phyloP scores from a whole-genome alignment of 2,329 filamentous ascomycete genomes.

The Ilyonectria destructans region DNA sequence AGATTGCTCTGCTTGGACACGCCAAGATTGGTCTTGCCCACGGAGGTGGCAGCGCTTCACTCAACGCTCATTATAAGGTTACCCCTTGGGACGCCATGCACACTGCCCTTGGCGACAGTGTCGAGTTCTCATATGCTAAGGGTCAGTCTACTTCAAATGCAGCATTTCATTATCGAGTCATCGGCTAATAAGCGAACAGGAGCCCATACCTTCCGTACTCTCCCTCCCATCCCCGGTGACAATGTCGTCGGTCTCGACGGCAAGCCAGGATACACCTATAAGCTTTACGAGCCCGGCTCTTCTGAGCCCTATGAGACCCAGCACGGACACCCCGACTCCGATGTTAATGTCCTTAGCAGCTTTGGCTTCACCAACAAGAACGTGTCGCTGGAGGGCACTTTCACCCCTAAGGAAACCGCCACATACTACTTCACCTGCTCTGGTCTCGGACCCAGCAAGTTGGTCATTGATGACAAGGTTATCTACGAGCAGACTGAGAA shows the following conservation, averaged over 20 bases:
- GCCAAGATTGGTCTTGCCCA: slow-evolving; percentile 54
- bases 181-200: slow-evolving; percentile 35
- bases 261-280: slow-evolving; percentile 52
- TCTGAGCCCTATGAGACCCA: slow-evolving; percentile 45
- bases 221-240: slow-evolving; percentile 47
- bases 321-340: slow-evolving; percentile 47
- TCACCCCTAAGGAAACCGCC: slow-evolving; percentile 50
- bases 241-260: slow-evolving; percentile 52
- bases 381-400: slow-evolving; percentile 51
- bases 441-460: slow-evolving; percentile 51
- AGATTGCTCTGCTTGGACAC: slow-evolving; percentile 54
- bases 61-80: slow-evolving; percentile 55
- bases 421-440: slow-evolving; percentile 53
- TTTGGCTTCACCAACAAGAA: slow-evolving; percentile 48
- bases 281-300: slow-evolving; percentile 50
- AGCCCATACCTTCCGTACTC: slow-evolving; percentile 48
- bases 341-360: slow-evolving; percentile 43
- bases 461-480: slow-evolving; percentile 52
- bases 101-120: slow-evolving; percentile 47
- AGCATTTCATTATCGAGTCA: background rate
- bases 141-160: slow-evolving; percentile 27
- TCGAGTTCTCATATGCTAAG: slow-evolving; percentile 51
- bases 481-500: slow-evolving; percentile 53
- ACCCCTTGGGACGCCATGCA: slow-evolving; percentile 54
- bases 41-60: slow-evolving; percentile 58